Evolutionary conservation across 1,284 basidiomycete genomes (phyloP).

Genomic region (Cutaneotrichosporon cyanovorans): DNA sequence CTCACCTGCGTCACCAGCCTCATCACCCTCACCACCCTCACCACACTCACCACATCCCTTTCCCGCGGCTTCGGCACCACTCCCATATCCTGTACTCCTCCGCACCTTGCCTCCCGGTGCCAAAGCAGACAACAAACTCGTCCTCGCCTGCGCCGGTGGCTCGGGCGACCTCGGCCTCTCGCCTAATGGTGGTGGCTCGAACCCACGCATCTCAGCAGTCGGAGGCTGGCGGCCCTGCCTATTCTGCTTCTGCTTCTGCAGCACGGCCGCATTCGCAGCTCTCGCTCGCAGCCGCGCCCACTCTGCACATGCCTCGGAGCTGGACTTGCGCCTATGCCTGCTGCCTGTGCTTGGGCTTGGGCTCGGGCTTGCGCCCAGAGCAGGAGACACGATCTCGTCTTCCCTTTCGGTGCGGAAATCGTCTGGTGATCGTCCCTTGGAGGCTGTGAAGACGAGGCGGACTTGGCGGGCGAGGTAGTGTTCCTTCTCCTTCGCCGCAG

Average conservation of each 20-base stretch:
- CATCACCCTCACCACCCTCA: too few relatives aligned
- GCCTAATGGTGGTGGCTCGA: too few relatives aligned
- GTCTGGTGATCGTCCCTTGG: conserved; percentile 17
- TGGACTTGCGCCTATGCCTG: neutral
- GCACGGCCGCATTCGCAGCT: neutral
- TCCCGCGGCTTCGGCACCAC: neutral
- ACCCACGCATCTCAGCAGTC: too few relatives aligned
- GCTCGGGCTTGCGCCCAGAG: neutral
- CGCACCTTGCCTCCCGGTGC: neutral
- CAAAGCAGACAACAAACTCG: neutral
- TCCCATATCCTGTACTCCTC: too few relatives aligned
- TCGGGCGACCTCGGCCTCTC: neutral
- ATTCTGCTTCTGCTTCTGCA: neutral
- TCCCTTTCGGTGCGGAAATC: conserved; percentile 34
- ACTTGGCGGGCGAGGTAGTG: conserved; percentile 39
- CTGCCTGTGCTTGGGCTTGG: neutral
- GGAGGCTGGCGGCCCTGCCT: neutral
- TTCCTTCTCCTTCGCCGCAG: conserved; percentile 6
- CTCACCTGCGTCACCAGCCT: too few relatives aligned
- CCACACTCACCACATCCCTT: too few relatives aligned
- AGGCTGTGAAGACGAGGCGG: conserved; percentile 37
- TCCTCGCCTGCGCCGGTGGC: neutral
- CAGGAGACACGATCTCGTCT: conserved; percentile 35
- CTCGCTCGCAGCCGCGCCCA: neutral
- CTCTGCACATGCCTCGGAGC: conserved; percentile 1